These are phyloP conservation scores for Colletotrichum graminicola DNA, from an alignment of 2,329 filamentous ascomycete species.

Conservation along the genomic window DNA sequence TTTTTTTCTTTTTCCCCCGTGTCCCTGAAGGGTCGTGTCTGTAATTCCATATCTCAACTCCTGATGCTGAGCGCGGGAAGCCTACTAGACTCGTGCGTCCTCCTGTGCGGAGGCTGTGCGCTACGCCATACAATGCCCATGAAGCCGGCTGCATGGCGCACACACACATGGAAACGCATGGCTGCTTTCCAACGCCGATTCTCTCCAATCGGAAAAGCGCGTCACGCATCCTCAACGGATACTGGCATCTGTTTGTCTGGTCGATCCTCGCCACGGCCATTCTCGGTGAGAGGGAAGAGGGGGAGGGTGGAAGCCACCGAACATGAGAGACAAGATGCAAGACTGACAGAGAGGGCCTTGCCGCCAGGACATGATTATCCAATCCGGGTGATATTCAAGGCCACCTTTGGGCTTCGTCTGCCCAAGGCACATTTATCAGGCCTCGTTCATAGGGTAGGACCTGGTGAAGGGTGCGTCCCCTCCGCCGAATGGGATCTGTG, in stretches of 20 bases:
- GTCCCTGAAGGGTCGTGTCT: background rate
- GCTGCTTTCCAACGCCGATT: background rate
- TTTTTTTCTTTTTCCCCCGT: no score
- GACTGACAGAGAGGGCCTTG: background rate
- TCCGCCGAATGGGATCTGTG: slow-evolving; percentile 14
- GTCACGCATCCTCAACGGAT: background rate
- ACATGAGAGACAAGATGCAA: background rate
- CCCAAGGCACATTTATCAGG: background rate
- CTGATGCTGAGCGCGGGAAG: slow-evolving; percentile 1
- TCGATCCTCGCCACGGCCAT: background rate
- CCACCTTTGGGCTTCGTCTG: slow-evolving; percentile 4
- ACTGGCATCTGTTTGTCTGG: slow-evolving; percentile 1
- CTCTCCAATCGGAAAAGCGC: background rate
- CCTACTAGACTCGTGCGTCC: background rate
- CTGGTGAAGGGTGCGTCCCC: background rate
- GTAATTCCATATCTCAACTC: background rate
- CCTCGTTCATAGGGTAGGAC: background rate
- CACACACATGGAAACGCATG: background rate
- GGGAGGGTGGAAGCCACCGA: background rate
- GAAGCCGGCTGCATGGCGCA: background rate
- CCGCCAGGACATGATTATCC: slow-evolving; percentile 8
- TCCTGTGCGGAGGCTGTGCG: slow-evolving; percentile 11
- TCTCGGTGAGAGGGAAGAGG: background rate
- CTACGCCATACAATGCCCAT: slow-evolving; percentile 2
- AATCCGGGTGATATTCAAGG: slow-evolving; percentile 1